Percentiles rank a stretch among this genome's conserved stretches.
Conservation (phyloP, 2,329 filamentous ascomycete genomes). For the Aspergillus pseudonomiae region DNA sequence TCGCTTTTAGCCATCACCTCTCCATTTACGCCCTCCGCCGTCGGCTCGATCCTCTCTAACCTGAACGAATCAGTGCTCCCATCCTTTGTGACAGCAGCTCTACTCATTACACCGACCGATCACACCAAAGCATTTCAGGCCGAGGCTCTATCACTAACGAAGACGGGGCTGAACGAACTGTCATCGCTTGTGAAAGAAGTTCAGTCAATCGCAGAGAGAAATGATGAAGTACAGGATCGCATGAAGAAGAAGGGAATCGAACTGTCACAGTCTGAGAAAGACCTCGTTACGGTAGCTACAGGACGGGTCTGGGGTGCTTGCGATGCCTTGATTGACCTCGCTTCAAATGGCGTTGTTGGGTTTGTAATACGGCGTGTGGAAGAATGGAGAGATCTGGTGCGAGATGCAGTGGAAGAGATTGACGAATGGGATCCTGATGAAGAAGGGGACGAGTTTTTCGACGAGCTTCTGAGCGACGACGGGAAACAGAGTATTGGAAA, state of each 20-base stretch:
- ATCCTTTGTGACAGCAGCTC: slow-evolving; percentile 70
- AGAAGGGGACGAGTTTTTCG: slow-evolving; percentile 59
- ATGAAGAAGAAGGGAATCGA: slow-evolving; percentile 30
- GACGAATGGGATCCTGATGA: slow-evolving; percentile 84
- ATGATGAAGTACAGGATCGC: slow-evolving; percentile 45
- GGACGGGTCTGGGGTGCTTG: slow-evolving; percentile 84
- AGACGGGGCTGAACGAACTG: slow-evolving; percentile 66
- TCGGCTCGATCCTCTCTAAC: slow-evolving; percentile 70
- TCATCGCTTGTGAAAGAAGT: slow-evolving; percentile 63
- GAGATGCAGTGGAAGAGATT: slow-evolving; percentile 82
- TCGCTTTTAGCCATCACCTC: slow-evolving; percentile 84
- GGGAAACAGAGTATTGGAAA: slow-evolving; percentile 25
- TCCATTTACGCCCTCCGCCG: slow-evolving; percentile 79
- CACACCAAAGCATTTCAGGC: slow-evolving; percentile 67
- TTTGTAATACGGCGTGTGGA: slow-evolving; percentile 72
- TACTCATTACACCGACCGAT: slow-evolving; percentile 62
- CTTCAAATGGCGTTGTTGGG: slow-evolving; percentile 68
- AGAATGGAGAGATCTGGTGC: slow-evolving; percentile 72
- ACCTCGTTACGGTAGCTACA: slow-evolving; percentile 66
- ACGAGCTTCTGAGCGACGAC: slow-evolving; percentile 39
- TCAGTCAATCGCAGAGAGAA: slow-evolving; percentile 48
- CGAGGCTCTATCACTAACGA: slow-evolving; percentile 64
- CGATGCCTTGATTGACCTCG: slow-evolving; percentile 69
- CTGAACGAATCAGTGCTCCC: slow-evolving; percentile 75
- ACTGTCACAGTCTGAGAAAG: slow-evolving; percentile 41